Evolutionary conservation across 2,329 filamentous ascomycete genomes (phyloP), one percentile per base, ranked within the genome.

Genomic region (Ophiostoma sp.): DNA sequence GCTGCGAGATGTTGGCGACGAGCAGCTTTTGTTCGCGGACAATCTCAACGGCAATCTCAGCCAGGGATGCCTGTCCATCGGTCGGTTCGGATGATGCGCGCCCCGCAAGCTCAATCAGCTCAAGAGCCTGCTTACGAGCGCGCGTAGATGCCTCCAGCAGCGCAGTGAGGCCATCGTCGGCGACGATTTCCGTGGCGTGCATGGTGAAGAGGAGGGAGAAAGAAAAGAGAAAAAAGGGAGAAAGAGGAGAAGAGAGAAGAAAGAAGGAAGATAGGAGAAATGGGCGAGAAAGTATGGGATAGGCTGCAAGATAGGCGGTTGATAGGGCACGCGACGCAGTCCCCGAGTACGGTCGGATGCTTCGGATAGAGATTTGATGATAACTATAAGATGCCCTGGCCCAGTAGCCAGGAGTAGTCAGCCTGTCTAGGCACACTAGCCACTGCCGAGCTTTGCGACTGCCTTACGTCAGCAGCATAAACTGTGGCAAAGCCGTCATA

Each of bases 21-120:
- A 98, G 86, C 1, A 88, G 83, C 77, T 95, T 96, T 78, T 96
- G 92, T 77, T 92, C 88, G 76, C 88, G 90, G 8, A 89, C 89
- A 39, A 92, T 83, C 71, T 87, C 85, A 36, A 86, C 80, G 31
- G 81, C 76, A 48, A 27, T 44, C 82, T 73, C 67, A 2, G 64
- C 72, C 78, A 67, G 78, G 15, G 64, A 13, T 35, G 67, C 81
- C 76, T 11, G 23, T 48, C 83, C 79, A 64, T 83, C 82, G 0
- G 62, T 2, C 39, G 35, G 13, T 15, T 64, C 52, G 3, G 41
- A 27, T 1, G 41, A 52, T 3, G 48, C 41, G 65, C 77, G 72
- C 62, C 82, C 78, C 71, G 85, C 79, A 69, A 84, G 79, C 73
- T 85, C 83, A 72, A 92, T 83, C 70, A 93, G 84, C 35, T 82